Evolutionary conservation across 1,284 basidiomycete genomes (phyloP), one percentile per base, ranked within the genome.

Genomic region (Ganoderma lingzhi): DNA sequence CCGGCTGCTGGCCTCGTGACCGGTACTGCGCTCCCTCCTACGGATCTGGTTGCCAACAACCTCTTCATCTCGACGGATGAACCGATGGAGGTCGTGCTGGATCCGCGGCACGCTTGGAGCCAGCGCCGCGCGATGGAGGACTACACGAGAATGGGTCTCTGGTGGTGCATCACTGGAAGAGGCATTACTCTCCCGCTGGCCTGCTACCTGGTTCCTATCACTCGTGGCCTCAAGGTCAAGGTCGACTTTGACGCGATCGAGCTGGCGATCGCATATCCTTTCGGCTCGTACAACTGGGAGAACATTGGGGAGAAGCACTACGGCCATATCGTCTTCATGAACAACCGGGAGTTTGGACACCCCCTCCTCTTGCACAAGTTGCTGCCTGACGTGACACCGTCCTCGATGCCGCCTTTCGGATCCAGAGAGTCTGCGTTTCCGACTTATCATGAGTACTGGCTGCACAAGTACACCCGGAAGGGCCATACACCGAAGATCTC

Each of bases 131-230:
- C 86, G 53, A 86, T 94, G 80, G 82, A 88, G 45, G 84, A 88
- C 58, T 93, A 86, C 76, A 94, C 90, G 65, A 85, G 81, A 73
- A 81, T 83, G 72, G 87, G 87, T 9, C 82, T 93, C 64, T 90
- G 86, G 85, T 87, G 87, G 80, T 87, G 86, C 75, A 84, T 90
- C 77, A 90, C 90, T 12, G 84, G 85, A 3, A 86, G 86, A 69
- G 87, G 87, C 0, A 81, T 91, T 69, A 73, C 78, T 35, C 79
- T 81, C 15, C 84, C 84, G 19, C 80, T 88, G 62, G 86, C 87
- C 65, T 85, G 88, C 72, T 93, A 87, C 78, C 79, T 94, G 41
- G 86, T 92, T 39, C 92, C 91, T 23, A 79, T 93, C 66, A 84
- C 82, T 37, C 77, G 79, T 63, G 79, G 82, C 45, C 71, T 71